Conservation (phyloP, 2,329 filamentous ascomycete genomes). For the Arthrobotrys conoides region DNA sequence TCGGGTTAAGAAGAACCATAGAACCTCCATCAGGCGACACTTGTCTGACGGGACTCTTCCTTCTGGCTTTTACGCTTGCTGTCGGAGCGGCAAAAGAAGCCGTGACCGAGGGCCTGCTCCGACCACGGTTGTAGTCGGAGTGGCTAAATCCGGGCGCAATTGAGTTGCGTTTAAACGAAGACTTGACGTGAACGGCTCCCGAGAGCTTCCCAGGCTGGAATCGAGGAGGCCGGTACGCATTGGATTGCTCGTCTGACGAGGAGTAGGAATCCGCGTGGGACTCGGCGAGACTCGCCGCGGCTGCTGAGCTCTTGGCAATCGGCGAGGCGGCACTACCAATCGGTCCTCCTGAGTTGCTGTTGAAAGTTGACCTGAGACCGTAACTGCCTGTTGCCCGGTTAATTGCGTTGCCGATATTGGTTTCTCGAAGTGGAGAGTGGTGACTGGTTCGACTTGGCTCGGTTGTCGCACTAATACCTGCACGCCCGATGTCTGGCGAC, state of each 20-base stretch:
- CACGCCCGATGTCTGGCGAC: constrained; percentile 57
- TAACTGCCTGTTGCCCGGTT: constrained; percentile 43
- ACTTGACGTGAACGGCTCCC: constrained; percentile 58
- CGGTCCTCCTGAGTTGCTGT: constrained; percentile 34
- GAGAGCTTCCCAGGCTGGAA: constrained; percentile 59
- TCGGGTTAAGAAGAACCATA: constrained; percentile 64
- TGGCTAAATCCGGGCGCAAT: constrained; percentile 52
- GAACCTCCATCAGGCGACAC: constrained; percentile 67
- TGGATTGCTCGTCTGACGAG: constrained; percentile 61
- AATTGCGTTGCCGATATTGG: constrained; percentile 57
- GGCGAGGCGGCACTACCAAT: constrained; percentile 55
- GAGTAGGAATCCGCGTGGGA: constrained; percentile 61
- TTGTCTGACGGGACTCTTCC: constrained; percentile 67
- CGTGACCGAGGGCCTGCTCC: constrained; percentile 55
- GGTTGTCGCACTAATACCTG: constrained; percentile 42
- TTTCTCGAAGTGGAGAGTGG: constrained; percentile 59
- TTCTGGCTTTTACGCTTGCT: constrained; percentile 64
- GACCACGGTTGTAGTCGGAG: constrained; percentile 31
- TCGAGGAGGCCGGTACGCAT: constrained; percentile 57
- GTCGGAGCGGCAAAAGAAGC: constrained; percentile 62
- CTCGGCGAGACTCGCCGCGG: constrained; percentile 56
- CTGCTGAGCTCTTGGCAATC: constrained; percentile 49
- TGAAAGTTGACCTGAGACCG: constrained; percentile 20
- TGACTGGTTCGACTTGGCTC: constrained; percentile 9
- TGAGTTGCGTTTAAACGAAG: constrained; percentile 59